phyloP scores from a whole-genome alignment of 768 basidiomycete species.

The Rickenella mellea region DNA sequence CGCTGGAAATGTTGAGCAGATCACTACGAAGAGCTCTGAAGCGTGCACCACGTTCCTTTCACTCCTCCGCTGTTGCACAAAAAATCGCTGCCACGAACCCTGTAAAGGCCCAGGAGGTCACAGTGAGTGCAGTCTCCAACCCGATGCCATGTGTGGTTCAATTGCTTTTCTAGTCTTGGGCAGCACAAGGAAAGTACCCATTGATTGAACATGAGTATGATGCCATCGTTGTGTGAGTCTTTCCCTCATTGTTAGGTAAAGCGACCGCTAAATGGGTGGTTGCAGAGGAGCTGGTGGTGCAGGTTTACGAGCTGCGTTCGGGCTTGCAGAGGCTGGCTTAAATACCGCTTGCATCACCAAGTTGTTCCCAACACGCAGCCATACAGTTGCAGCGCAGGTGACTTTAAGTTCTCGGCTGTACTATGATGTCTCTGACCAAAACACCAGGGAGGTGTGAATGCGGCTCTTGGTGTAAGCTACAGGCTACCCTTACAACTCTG shows the following conservation, averaged over 20 bases:
- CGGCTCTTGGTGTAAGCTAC: constrained; percentile 81
- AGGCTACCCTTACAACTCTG: constrained; percentile 1
- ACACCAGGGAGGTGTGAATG: constrained; percentile 89
- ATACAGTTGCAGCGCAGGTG: constrained; percentile 98
- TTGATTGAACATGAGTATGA: constrained; percentile 99
- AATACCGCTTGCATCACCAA: constrained; percentile 99
- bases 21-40: constrained; percentile 44
- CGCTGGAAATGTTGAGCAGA: constrained; percentile 50
- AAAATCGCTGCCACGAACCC: constrained; percentile 65
- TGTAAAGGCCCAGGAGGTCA: constrained; percentile 73
- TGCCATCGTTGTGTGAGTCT: constrained; percentile 90
- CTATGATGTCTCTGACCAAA: constrained; percentile 11
- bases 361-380: constrained; percentile 95
- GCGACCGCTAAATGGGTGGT: constrained; percentile 8
- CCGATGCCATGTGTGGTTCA: constrained; percentile 4
- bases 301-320: constrained; percentile 95
- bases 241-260: constrained; percentile 1
- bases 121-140: constrained; percentile 33
- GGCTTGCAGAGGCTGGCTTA: constrained; percentile 95
- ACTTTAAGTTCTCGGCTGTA: constrained; percentile 12
- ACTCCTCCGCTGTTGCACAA: constrained; percentile 47
- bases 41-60: constrained; percentile 51
- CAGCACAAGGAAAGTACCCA: constrained; percentile 77
- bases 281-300: constrained; percentile 93
- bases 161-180: constrained; percentile 46